These are phyloP conservation scores for Lichtheimia ornata DNA, from an alignment of 371 early-diverging fungal genomes.

Conservation along the genomic window DNA sequence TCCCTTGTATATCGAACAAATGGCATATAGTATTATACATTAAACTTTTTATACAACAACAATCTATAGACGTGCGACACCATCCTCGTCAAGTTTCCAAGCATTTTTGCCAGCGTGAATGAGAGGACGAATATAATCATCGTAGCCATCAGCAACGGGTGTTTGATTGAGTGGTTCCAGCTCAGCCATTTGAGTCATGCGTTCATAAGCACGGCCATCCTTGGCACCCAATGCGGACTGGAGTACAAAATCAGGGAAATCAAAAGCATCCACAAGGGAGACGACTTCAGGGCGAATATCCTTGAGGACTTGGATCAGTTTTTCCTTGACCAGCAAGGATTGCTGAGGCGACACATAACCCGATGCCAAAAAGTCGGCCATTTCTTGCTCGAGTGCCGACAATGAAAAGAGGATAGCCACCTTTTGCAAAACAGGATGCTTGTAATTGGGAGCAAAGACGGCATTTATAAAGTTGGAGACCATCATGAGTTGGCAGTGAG, in stretches of 20 bases:
- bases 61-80: constrained; percentile 37
- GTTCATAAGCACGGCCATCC: constrained; percentile 74
- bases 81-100: constrained; percentile 37
- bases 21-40: too few relatives aligned
- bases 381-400: constrained; percentile 62
- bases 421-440: constrained; percentile 12
- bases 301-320: constrained; percentile 44
- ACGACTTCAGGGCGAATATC: constrained; percentile 71
- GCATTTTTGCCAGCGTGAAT: constrained; percentile 37
- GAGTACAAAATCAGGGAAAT: constrained; percentile 66
- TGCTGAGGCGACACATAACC: constrained; percentile 56
- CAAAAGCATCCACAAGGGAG: constrained; percentile 74
- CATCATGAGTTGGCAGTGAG: constrained; percentile 67
- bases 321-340: constrained; percentile 46
- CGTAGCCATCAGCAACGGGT: constrained; percentile 50
- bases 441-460: constrained; percentile 25
- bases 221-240: constrained; percentile 74
- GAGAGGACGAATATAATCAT: constrained; percentile 57
- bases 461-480: constrained; percentile 61
- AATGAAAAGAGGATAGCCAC: constrained; percentile 45
- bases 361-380: constrained; percentile 63
- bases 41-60: too few relatives aligned
- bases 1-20: too few relatives aligned
- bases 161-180: constrained; percentile 67
- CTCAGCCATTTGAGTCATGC: constrained; percentile 65